These are phyloP conservation scores for Talaromyces piceae DNA, from an alignment of 2,329 filamentous ascomycete genomes.

Conservation along the genomic window DNA sequence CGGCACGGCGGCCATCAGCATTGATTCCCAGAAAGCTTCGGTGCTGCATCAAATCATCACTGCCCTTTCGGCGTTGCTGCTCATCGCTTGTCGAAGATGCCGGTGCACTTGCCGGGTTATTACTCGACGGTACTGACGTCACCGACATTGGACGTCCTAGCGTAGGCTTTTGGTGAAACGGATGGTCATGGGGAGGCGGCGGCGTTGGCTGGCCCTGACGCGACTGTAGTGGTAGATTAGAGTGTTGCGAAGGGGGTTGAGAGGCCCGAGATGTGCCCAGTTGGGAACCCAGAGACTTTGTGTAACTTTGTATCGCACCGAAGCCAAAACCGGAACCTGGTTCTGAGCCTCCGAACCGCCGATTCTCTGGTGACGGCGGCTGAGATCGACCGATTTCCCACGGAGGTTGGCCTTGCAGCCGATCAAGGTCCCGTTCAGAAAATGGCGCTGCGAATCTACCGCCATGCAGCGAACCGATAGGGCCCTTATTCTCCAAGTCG, in stretches of 20 bases:
- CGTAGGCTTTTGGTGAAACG: slow-evolving; percentile 25
- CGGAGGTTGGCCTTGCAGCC: slow-evolving; percentile 19
- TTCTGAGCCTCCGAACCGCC: slow-evolving; percentile 28
- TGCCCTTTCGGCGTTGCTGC: slow-evolving; percentile 38
- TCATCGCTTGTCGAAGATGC: slow-evolving; percentile 27
- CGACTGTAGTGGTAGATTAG: slow-evolving; percentile 23
- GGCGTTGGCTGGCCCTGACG: slow-evolving; percentile 27
- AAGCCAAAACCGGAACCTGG: slow-evolving; percentile 28
- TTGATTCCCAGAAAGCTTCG: slow-evolving; percentile 67
- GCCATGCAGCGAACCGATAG: slow-evolving; percentile 15
- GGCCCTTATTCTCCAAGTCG: slow-evolving; percentile 23
- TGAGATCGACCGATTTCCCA: slow-evolving; percentile 34
- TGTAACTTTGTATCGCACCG: slow-evolving; percentile 35
- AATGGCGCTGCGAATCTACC: slow-evolving; percentile 27
- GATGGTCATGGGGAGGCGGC: slow-evolving; percentile 28
- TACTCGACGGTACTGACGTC: slow-evolving; percentile 26
- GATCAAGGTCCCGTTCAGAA: slow-evolving; percentile 27
- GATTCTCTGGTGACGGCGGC: slow-evolving; percentile 31
- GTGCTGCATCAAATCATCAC: slow-evolving; percentile 52
- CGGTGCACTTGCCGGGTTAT: slow-evolving; percentile 18
- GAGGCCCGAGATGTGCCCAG: slow-evolving; percentile 26
- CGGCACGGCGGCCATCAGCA: slow-evolving; percentile 68
- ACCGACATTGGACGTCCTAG: slow-evolving; percentile 28
- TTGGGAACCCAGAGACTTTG: slow-evolving; percentile 35
- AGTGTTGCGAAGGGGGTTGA: slow-evolving; percentile 10